Conservation (phyloP, 192 early-diverging fungal genomes). For the Gigaspora rosea region DNA sequence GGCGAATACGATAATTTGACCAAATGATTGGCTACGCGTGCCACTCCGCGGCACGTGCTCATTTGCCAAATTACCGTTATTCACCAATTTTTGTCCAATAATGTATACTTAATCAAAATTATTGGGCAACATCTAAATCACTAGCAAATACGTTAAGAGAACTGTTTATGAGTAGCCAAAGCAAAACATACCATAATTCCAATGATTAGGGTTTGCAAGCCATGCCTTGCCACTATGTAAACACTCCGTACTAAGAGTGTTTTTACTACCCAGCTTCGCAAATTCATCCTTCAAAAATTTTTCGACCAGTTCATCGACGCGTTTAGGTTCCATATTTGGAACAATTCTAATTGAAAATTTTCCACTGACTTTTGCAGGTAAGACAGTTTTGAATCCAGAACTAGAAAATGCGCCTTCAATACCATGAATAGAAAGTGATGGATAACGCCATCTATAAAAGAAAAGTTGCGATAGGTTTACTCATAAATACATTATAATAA, state of each 20-base stretch:
- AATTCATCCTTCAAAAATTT: conserved; percentile 82
- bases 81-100: too few relatives aligned
- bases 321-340: conserved; percentile 87
- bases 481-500: not conserved
- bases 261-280: conserved; percentile 88
- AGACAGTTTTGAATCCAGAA: conserved; percentile 94
- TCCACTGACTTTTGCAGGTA: conserved; percentile 92
- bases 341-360: conserved; percentile 99
- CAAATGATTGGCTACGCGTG: too few relatives aligned
- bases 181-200: conserved; percentile 76
- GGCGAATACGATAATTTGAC: too few relatives aligned
- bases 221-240: conserved; percentile 87
- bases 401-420: conserved; percentile 97
- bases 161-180: too few relatives aligned
- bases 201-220: conserved; percentile 89
- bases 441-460: conserved; percentile 79
- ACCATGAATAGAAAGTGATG: conserved; percentile 96
- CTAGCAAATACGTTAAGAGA: too few relatives aligned
- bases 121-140: too few relatives aligned
- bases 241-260: conserved; percentile 72
- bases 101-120: too few relatives aligned
- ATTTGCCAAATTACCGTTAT: too few relatives aligned
- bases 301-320: conserved; percentile 73
- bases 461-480: not conserved
- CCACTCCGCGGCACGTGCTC: too few relatives aligned